Evolutionary conservation across 108 stramenopile species (phyloP).

Genomic region (Cylindrotheca closterium): DNA sequence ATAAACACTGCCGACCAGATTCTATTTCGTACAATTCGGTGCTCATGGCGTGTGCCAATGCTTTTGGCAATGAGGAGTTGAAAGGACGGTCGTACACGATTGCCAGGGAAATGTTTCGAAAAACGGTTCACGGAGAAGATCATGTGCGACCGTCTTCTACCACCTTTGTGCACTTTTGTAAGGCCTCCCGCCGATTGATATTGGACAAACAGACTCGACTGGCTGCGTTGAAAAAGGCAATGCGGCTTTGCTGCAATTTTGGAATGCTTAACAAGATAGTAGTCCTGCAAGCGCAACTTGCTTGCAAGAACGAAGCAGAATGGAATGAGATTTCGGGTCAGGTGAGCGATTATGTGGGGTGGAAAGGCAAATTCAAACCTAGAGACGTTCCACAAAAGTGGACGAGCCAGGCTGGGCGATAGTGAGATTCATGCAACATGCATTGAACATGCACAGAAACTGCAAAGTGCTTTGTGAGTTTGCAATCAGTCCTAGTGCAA

Average conservation of each 20-base stretch:
- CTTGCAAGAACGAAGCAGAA: constrained; percentile 12
- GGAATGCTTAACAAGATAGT: constrained; percentile 36
- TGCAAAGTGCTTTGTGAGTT: too few species aligned
- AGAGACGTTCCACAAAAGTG: constrained; percentile 16
- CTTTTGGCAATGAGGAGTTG: constrained; percentile 36
- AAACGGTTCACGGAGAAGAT: background rate
- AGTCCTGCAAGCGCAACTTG: constrained; percentile 21
- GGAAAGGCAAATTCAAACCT: constrained; percentile 19
- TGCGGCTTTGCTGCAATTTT: constrained; percentile 14
- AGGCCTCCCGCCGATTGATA: constrained; percentile 30
- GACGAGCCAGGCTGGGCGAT: constrained; percentile 21
- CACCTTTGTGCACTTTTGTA: constrained; percentile 35
- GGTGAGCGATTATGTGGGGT: constrained; percentile 12
- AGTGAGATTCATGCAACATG: background rate
- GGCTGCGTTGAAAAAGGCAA: constrained; percentile 10
- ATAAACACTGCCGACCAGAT: constrained; percentile 40
- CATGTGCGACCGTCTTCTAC: constrained; percentile 22
- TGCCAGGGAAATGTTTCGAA: constrained; percentile 31
- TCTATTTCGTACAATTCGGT: constrained; percentile 69
- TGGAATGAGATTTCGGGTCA: constrained; percentile 24
- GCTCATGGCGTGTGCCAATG: constrained; percentile 46
- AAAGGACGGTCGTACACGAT: constrained; percentile 33
- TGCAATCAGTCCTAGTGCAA: too few species aligned
- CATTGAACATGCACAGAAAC: too few species aligned
- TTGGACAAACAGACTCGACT: background rate